Percentiles rank a stretch among this genome's conserved stretches.
These are phyloP conservation scores for Pichia kudriavzevii DNA, from an alignment of 1,139 yeast species.

Conservation along the genomic window DNA sequence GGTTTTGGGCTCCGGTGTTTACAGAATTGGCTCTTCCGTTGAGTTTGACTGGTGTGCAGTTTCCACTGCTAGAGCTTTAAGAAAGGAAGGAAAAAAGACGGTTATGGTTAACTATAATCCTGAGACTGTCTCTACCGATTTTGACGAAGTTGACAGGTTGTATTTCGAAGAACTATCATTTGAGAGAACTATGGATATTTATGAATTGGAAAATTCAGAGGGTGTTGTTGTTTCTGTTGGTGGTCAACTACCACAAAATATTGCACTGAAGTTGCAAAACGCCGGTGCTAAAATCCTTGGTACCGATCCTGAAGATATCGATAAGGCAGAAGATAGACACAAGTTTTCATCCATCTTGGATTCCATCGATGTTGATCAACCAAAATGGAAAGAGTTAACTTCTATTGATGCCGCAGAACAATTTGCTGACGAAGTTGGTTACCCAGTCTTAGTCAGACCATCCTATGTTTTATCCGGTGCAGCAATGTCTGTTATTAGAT, in stretches of 20 bases:
- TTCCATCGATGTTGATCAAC: constrained; percentile 89
- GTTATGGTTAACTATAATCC: constrained; percentile 97
- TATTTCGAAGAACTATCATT: constrained; percentile 92
- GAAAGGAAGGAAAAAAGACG: constrained; percentile 82
- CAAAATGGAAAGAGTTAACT: constrained; percentile 93
- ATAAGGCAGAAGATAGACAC: constrained; percentile 97
- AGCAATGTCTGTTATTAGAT: constrained; percentile 91
- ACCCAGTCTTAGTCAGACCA: constrained; percentile 96
- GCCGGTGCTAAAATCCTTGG: constrained; percentile 87
- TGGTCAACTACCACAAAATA: constrained; percentile 96
- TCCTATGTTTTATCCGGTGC: constrained; percentile 97
- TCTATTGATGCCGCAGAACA: constrained; percentile 76
- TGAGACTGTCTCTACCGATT: constrained; percentile 96
- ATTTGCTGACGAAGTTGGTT: constrained; percentile 82
- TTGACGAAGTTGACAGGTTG: constrained; percentile 94
- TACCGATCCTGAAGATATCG: constrained; percentile 91
- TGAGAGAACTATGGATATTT: constrained; percentile 96
- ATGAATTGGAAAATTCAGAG: constrained; percentile 79
- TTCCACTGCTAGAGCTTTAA: constrained; percentile 87
- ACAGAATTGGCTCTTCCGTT: constrained; percentile 96
- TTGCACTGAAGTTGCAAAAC: constrained; percentile 77
- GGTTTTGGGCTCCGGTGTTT: constrained; percentile 97
- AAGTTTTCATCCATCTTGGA: constrained; percentile 93
- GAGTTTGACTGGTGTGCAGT: constrained; percentile 99
- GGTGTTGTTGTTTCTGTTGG: constrained; percentile 97